A percentile compares a stretch with the other conserved stretches of the same genome.
phyloP scores from a whole-genome alignment of 371 early-diverging fungal species.

The Rhizopus delemar region DNA sequence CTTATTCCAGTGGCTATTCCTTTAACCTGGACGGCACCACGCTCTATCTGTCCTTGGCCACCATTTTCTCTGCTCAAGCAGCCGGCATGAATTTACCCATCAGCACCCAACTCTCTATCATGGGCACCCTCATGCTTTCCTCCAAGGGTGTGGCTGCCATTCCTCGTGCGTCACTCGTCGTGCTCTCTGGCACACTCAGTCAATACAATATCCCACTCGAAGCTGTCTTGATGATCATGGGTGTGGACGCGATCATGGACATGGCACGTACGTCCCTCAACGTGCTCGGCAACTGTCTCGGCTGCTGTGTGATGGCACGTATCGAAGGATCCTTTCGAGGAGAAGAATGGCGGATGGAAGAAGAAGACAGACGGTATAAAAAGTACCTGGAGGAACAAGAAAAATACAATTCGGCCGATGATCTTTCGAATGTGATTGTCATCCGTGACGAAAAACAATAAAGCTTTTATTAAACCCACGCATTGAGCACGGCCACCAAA shows the following conservation, averaged over 20 bases:
- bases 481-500: conserved; percentile 56
- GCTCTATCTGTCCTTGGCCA: conserved; percentile 70
- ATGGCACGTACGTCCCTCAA: conserved; percentile 80
- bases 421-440: conserved; percentile 11
- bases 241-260: conserved; percentile 79
- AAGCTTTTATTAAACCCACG: conserved; percentile 35
- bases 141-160: conserved; percentile 84
- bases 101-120: conserved; percentile 68
- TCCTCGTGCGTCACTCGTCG: conserved; percentile 68
- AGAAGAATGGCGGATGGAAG: conserved; percentile 47
- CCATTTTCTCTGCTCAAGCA: conserved; percentile 71
- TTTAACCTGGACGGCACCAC: conserved; percentile 86
- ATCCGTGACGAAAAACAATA: conserved; percentile 11
- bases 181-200: conserved; percentile 20
- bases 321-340: conserved; percentile 76
- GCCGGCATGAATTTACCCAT: conserved; percentile 58
- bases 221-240: conserved; percentile 64
- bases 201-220: conserved; percentile 61
- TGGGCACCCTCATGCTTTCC: conserved; percentile 75
- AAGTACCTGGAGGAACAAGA: conserved; percentile 21
- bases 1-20: conserved; percentile 66
- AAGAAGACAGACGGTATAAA: conserved; percentile 42
- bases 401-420: background rate
- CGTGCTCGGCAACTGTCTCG: conserved; percentile 75
- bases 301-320: conserved; percentile 69